Conservation (phyloP, 495 filamentous ascomycete species). For the Daldinia grandis region DNA sequence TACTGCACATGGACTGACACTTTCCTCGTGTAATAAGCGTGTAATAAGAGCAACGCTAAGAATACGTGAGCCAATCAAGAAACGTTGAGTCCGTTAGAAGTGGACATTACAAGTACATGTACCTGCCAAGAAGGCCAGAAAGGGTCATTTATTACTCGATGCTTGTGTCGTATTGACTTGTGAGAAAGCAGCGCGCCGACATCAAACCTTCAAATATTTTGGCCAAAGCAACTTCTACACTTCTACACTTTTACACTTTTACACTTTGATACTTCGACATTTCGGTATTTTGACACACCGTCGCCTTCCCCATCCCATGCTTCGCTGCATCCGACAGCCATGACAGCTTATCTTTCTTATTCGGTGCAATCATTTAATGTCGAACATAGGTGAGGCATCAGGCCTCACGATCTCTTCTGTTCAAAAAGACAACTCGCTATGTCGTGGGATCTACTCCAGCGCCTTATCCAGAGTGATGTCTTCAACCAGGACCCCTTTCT, state of each 20-base stretch:
- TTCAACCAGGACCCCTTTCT: constrained; percentile 84
- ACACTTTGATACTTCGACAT: background rate
- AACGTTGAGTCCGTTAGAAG: background rate
- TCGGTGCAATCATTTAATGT: constrained; percentile 40
- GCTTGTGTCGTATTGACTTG: constrained; percentile 7
- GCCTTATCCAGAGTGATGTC: constrained; percentile 82
- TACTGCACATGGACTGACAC: constrained; percentile 11
- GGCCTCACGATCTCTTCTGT: constrained; percentile 38
- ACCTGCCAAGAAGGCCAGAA: constrained; percentile 39
- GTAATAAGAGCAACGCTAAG: constrained; percentile 15
- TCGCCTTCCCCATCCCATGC: background rate
- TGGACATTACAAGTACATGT: constrained; percentile 23
- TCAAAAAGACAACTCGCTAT: constrained; percentile 42
- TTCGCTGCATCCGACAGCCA: constrained; percentile 35
- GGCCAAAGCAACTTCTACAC: constrained; percentile 23
- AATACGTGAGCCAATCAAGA: constrained; percentile 17
- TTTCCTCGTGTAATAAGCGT: constrained; percentile 1
- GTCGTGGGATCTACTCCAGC: constrained; percentile 73
- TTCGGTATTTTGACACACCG: background rate
- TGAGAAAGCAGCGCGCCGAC: constrained; percentile 31
- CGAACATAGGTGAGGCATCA: constrained; percentile 44
- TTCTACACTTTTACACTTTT: too few relatives aligned
- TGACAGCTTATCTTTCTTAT: constrained; percentile 29
- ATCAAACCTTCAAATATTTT: constrained; percentile 32
- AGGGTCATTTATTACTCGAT: constrained; percentile 15